Evolutionary conservation across 2,329 filamentous ascomycete species (phyloP).

Genomic region (Fusarium lateritium): DNA sequence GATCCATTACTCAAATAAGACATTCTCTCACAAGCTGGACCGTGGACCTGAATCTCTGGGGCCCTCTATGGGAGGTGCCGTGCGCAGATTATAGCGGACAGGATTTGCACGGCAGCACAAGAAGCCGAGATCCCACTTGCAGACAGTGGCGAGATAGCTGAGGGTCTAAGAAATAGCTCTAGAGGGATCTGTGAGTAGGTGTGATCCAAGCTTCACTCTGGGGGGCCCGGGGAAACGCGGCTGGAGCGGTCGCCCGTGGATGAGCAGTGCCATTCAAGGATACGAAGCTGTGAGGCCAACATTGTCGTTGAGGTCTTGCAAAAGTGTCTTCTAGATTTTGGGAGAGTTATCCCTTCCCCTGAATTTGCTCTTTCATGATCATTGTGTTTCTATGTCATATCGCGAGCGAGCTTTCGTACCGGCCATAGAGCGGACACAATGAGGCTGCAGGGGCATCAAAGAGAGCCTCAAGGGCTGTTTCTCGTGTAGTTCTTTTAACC

Average conservation of each 20-base stretch:
- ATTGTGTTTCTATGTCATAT: background rate
- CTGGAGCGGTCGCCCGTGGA: slow-evolving; percentile 6
- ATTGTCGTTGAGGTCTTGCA: background rate
- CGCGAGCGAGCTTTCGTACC: background rate
- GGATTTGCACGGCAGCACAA: slow-evolving; percentile 8
- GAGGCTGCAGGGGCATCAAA: background rate
- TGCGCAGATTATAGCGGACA: background rate
- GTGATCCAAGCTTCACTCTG: slow-evolving; percentile 14
- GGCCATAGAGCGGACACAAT: background rate
- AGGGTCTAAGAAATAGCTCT: background rate
- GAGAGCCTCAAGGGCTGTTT: background rate
- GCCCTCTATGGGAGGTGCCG: background rate
- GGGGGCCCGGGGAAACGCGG: background rate
- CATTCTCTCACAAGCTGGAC: background rate
- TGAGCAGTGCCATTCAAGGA: background rate
- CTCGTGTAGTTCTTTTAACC: background rate
- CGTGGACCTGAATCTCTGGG: background rate
- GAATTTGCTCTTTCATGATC: background rate
- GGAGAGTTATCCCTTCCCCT: slow-evolving; percentile 1
- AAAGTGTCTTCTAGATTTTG: background rate
- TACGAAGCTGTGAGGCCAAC: background rate
- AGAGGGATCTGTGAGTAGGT: background rate
- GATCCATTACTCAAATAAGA: slow-evolving; percentile 2
- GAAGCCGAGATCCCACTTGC: slow-evolving; percentile 13
- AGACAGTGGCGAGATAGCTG: slow-evolving; percentile 5